phyloP scores from a whole-genome alignment of 805 yeast genomes.

The Debaryomyces castellii region DNA sequence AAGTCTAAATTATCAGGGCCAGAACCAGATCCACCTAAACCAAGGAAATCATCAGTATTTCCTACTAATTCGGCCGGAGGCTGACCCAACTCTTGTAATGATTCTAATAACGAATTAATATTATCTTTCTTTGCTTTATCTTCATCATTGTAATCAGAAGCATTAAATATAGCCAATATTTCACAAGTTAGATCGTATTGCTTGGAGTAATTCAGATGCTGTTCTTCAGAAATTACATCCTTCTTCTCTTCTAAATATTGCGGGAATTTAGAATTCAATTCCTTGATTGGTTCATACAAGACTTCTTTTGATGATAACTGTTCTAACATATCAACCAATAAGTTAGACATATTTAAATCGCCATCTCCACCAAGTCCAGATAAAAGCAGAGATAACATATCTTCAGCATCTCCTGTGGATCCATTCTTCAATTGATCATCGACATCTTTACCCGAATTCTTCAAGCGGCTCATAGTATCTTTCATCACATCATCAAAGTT shows the following conservation, averaged over 20 bases:
- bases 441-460: conserved; percentile 69
- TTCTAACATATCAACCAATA: conserved; percentile 71
- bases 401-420: conserved; percentile 33
- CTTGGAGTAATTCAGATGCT: conserved; percentile 51
- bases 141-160: conserved; percentile 56
- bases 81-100: conserved; percentile 72
- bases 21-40: conserved; percentile 35
- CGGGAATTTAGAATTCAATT: conserved; percentile 70
- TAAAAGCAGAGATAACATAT: conserved; percentile 64
- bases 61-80: conserved; percentile 79
- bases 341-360: conserved; percentile 60
- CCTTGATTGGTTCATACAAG: conserved; percentile 84
- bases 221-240: conserved; percentile 42
- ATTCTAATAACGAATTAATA: conserved; percentile 60
- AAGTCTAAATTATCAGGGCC: conserved; percentile 44
- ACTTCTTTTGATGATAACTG: conserved; percentile 84
- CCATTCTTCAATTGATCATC: conserved; percentile 58
- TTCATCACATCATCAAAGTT: conserved; percentile 74
- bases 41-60: conserved; percentile 48
- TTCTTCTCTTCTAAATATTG: conserved; percentile 62
- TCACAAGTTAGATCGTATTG: conserved; percentile 64
- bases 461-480: conserved; percentile 76
- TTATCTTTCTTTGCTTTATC: conserved; percentile 43
- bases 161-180: conserved; percentile 68
- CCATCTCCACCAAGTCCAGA: conserved; percentile 44